Percentiles rank a stretch among this genome's conserved stretches.
Conservation (phyloP, 1,139 yeast genomes). For the Candida albicans region DNA sequence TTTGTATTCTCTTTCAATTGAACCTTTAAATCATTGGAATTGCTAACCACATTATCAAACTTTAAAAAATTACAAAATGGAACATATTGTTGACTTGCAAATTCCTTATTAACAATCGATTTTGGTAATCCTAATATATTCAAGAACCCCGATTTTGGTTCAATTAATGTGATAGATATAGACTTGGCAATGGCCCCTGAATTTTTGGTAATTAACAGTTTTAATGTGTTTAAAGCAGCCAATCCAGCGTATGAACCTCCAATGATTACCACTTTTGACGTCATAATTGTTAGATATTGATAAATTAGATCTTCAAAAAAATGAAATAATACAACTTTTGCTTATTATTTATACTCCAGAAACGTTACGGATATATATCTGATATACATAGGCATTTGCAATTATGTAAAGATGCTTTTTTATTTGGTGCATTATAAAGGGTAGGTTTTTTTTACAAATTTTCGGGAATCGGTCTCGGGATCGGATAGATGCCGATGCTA, state of each 20-base stretch:
- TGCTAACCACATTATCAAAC: constrained; percentile 27
- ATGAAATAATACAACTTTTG: too few species aligned
- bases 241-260: constrained; percentile 55
- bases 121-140: constrained; percentile 51
- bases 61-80: constrained; percentile 16
- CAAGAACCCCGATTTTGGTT: constrained; percentile 51
- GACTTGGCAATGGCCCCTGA: constrained; percentile 27
- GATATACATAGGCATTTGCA: too few species aligned
- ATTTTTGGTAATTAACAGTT: background rate
- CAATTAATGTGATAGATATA: constrained; percentile 34
- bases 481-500: too few species aligned
- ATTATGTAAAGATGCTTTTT: too few species aligned
- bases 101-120: constrained; percentile 44
- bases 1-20: too few species aligned
- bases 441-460: too few species aligned
- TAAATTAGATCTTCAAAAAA: too few species aligned
- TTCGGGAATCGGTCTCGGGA: too few species aligned
- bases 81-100: constrained; percentile 40
- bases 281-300: background rate
- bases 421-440: too few species aligned
- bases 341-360: too few species aligned
- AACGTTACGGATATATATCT: too few species aligned
- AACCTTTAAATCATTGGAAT: constrained; percentile 10
- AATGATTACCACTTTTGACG: constrained; percentile 37
- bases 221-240: constrained; percentile 36